These are phyloP conservation scores for Epichloe scottii DNA, from an alignment of 2,329 filamentous ascomycete species.

Conservation along the genomic window DNA sequence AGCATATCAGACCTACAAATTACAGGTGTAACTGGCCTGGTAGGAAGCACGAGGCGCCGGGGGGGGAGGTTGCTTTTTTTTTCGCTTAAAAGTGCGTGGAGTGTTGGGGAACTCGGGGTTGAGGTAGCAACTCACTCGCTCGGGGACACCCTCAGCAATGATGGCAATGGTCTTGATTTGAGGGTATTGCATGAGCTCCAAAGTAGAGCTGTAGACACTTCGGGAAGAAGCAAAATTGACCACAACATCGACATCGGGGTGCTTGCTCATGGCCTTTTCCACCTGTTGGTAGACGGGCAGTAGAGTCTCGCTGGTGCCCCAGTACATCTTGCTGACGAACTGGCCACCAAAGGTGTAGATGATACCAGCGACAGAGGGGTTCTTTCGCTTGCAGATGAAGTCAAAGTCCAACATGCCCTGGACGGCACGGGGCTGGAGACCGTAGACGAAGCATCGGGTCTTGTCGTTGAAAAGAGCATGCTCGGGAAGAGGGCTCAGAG, in stretches of 20 bases:
- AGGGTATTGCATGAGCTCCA: slow-evolving; percentile 95
- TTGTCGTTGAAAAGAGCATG: slow-evolving; percentile 98
- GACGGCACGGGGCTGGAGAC: slow-evolving; percentile 87
- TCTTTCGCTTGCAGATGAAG: slow-evolving; percentile 99
- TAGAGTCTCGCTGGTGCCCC: slow-evolving; percentile 98
- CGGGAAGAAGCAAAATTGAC: slow-evolving; percentile 99
- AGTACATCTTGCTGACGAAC: slow-evolving; percentile 99
- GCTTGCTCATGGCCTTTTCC: slow-evolving; percentile 87
- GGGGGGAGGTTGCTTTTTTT: too few relatives aligned
- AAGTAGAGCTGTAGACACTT: slow-evolving; percentile 95
- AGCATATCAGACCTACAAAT: slow-evolving; percentile 5
- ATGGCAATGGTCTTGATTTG: slow-evolving; percentile 99
- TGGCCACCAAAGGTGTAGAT: slow-evolving; percentile 99
- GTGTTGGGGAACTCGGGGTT: not conserved
- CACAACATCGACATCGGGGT: slow-evolving; percentile 90
- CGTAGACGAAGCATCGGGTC: slow-evolving; percentile 99
- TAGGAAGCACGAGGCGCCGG: too few relatives aligned
- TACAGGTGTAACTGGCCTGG: too few relatives aligned
- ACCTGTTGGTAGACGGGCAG: slow-evolving; percentile 96
- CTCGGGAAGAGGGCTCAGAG: slow-evolving; percentile 73
- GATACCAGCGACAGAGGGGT: slow-evolving; percentile 93
- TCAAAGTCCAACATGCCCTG: slow-evolving; percentile 98
- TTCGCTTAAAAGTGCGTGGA: too few relatives aligned
- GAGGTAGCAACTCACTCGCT: slow-evolving; percentile 56
- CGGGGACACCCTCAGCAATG: slow-evolving; percentile 97